Base-by-base conservation (phyloP, 1,284 basidiomycete genomes). In the Ustilago shanxiensis region DNA sequence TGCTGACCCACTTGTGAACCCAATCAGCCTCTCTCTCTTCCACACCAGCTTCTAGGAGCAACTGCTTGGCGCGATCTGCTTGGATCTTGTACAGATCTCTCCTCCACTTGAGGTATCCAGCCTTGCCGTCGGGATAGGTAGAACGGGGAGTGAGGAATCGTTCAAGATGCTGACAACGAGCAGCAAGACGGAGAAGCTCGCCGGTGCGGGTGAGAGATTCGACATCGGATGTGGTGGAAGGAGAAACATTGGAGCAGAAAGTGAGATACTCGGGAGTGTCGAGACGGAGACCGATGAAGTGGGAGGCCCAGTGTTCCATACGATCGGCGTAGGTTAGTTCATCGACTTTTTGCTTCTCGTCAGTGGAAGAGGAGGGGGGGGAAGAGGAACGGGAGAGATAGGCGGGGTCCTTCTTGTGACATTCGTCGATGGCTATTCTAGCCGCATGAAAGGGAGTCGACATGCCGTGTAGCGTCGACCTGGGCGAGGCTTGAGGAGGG, bases 161-260 rank as follows among this genome's bases (percentile, higher is more conserved):
- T 51, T 82, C 83, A 35, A 85, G 74, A 58, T 85, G 84, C 57
- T 85, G 84, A 50, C 82, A 85, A 7, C 84, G 64, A 16, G 84
- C 80, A 1, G 80, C 84, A n/a, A 85, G 66, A 8, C 70, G 65
- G 20, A 85, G 60, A 13, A 82, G 69, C 14, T 79, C 75, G 41
- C 33, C 20, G 1, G 70, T 73, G 2, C 54, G 54, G 1, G 60
- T 50, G 56, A 71, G 45, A 8, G 57, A 56, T 14, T 62, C 51
- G 20, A 60, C 68, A 16, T 71, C 68, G 3, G 76, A 71, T 0
- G 65, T 63, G 22, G 52, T 6, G 2, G 71, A 77, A 0, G 70
- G 70, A 1, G 59, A 70, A 13, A 74, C 69, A 3, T 5, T 2
- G 3, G 71, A 18, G 8, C 64, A 59, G n/a, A 77, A 72, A 9